phyloP scores from a whole-genome alignment of 805 yeast genomes.

The Grigorovia yakushimaensis region DNA sequence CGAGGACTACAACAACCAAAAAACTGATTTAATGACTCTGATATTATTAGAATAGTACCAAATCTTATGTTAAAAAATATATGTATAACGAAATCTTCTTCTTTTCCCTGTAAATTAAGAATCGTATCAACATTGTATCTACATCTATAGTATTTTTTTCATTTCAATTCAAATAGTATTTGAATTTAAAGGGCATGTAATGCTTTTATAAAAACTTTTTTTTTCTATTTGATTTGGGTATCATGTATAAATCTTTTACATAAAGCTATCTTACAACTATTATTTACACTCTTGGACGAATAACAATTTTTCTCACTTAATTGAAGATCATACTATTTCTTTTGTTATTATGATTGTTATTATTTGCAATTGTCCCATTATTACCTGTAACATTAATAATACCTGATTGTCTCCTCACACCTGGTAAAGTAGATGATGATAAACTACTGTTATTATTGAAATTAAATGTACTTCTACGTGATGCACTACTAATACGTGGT shows the following conservation, averaged over 20 bases:
- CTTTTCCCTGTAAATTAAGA: too few species aligned
- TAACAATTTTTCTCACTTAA: not conserved
- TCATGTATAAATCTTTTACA: too few species aligned
- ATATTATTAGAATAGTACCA: constrained; percentile 4
- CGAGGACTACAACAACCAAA: constrained; percentile 28
- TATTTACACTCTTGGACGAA: too few species aligned
- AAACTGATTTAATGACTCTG: constrained; percentile 36
- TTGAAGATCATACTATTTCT: not conserved
- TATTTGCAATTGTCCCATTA: too few species aligned
- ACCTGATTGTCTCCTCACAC: constrained; percentile 2
- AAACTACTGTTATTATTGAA: not conserved
- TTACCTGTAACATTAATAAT: not conserved
- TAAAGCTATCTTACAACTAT: too few species aligned
- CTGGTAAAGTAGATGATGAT: not conserved
- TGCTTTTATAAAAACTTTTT: too few species aligned
- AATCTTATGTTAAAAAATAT: not conserved
- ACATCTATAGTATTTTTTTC: too few species aligned
- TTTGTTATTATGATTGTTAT: too few species aligned
- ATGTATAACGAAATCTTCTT: too few species aligned
- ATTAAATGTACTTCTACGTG: not conserved
- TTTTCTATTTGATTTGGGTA: not conserved
- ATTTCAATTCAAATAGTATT: too few species aligned
- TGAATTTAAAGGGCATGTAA: too few species aligned
- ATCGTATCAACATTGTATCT: not conserved
- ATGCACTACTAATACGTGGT: not conserved